These are phyloP conservation scores for Calvatia gigantea DNA, from an alignment of 768 basidiomycete species.

Conservation along the genomic window DNA sequence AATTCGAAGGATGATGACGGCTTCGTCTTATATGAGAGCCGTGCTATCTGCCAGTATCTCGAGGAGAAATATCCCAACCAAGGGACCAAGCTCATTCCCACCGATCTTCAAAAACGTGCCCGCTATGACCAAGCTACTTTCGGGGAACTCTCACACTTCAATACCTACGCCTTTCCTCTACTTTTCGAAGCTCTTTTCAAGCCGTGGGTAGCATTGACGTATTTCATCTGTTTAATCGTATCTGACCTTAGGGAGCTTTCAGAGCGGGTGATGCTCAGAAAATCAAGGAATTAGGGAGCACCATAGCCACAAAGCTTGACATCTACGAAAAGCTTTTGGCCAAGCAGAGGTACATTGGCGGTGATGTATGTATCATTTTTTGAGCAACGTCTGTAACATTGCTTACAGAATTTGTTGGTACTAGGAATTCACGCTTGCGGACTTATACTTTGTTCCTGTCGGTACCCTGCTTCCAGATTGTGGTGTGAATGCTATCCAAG, in stretches of 20 bases:
- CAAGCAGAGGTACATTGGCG: constrained; percentile 46
- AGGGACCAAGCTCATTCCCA: constrained; percentile 46
- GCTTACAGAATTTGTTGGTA: not conserved
- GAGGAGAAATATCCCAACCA: constrained; percentile 42
- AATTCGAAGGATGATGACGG: constrained; percentile 45
- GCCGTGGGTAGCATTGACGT: constrained; percentile 25
- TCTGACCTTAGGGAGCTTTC: not conserved
- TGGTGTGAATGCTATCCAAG: constrained; percentile 26
- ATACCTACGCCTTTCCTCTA: constrained; percentile 28
- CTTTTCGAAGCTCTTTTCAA: constrained; percentile 47
- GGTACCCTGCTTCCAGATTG: constrained; percentile 16
- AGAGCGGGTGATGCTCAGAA: not conserved
- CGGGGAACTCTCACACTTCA: constrained; percentile 45
- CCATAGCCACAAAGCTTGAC: constrained; percentile 25
- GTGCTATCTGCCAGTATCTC: constrained; percentile 53
- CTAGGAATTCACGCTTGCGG: constrained; percentile 41
- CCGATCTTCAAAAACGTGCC: constrained; percentile 26
- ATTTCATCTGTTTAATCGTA: not conserved
- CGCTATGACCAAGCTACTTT: constrained; percentile 38
- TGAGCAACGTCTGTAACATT: not conserved
- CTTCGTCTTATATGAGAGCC: constrained; percentile 51
- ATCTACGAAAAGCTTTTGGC: constrained; percentile 45
- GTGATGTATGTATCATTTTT: constrained; percentile 28
- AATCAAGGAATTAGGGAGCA: not conserved
- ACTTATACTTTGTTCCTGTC: constrained; percentile 45